Percentiles rank a stretch among this genome's conserved stretches.
Evolutionary conservation across 2,329 filamentous ascomycete species (phyloP).

Genomic region (Cladosporium halotolerans): DNA sequence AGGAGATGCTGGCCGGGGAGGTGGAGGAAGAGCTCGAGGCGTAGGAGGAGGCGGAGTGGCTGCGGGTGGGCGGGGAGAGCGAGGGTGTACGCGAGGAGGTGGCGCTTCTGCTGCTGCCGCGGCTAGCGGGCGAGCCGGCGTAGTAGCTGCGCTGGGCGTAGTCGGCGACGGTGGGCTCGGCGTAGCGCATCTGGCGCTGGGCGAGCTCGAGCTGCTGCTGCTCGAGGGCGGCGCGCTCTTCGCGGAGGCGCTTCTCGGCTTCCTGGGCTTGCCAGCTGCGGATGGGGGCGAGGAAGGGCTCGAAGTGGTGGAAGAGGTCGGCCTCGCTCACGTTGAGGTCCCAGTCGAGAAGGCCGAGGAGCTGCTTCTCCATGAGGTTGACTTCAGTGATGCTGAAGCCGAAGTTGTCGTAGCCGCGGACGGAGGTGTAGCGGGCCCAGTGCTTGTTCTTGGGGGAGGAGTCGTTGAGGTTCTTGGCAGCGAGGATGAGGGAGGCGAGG

Average conservation of each 20-base stretch:
- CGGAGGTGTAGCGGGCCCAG: constrained; percentile 88
- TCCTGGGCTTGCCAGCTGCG: constrained; percentile 53
- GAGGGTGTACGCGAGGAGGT: constrained; percentile 44
- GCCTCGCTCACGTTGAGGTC: constrained; percentile 79
- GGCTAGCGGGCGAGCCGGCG: constrained; percentile 23
- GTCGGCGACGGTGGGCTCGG: constrained; percentile 30
- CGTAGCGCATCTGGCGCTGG: constrained; percentile 32
- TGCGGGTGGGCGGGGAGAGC: constrained; percentile 42
- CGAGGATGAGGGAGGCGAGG: constrained; percentile 73
- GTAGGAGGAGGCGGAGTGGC: constrained; percentile 30
- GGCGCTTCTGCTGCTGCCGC: constrained; percentile 14
- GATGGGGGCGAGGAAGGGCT: constrained; percentile 82
- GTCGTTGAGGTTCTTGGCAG: constrained; percentile 97
- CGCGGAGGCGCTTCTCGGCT: constrained; percentile 45
- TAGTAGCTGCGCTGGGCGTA: constrained; percentile 27
- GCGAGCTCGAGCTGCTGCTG: constrained; percentile 32
- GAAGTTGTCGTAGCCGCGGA: constrained; percentile 67
- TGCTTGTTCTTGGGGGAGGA: constrained; percentile 99
- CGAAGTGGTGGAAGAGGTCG: constrained; percentile 80
- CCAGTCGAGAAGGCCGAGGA: constrained; percentile 92
- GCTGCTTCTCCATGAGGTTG: constrained; percentile 98
- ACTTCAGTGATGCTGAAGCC: constrained; percentile 93
- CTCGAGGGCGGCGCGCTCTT: constrained; percentile 33
- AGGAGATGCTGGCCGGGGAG: constrained; percentile 30
- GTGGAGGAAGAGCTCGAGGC: constrained; percentile 30